These are phyloP conservation scores for Effrenium voratum DNA, from an alignment of 73 alveolate genomes.

Conservation along the genomic window DNA sequence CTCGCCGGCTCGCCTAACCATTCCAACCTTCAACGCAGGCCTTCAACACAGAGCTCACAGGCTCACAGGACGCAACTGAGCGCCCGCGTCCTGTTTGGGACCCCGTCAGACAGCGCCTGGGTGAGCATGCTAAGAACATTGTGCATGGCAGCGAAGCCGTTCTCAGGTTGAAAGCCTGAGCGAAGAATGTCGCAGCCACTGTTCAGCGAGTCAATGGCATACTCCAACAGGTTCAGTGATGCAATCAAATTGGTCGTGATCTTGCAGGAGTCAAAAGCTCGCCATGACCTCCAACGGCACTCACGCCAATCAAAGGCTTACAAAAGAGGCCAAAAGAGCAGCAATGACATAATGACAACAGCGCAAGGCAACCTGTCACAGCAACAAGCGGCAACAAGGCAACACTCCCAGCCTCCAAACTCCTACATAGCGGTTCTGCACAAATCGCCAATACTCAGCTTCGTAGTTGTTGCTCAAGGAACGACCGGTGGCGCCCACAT, in stretches of 20 bases:
- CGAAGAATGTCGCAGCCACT: neutral
- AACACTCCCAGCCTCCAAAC: conserved; percentile 7
- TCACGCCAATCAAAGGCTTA: neutral
- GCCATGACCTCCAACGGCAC: neutral
- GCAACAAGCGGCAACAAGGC: too few relatives aligned
- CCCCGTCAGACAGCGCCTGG: neutral
- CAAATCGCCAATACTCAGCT: neutral
- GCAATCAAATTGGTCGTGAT: neutral
- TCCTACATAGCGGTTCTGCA: neutral
- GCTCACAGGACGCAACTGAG: too few relatives aligned
- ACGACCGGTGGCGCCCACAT: neutral
- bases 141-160: neutral
- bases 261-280: conserved; percentile 5
- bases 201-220: neutral
- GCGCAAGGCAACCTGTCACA: too few relatives aligned
- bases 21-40: too few relatives aligned
- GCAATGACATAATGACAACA: neutral
- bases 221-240: neutral
- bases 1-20: too few relatives aligned
- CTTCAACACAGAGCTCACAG: too few relatives aligned
- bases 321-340: neutral
- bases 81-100: neutral
- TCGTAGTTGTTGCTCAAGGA: neutral
- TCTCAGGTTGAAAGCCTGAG: neutral
- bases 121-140: neutral